Base-by-base conservation (phyloP, 2,329 filamentous ascomycete species). In the Cordyceps farinosa region DNA sequence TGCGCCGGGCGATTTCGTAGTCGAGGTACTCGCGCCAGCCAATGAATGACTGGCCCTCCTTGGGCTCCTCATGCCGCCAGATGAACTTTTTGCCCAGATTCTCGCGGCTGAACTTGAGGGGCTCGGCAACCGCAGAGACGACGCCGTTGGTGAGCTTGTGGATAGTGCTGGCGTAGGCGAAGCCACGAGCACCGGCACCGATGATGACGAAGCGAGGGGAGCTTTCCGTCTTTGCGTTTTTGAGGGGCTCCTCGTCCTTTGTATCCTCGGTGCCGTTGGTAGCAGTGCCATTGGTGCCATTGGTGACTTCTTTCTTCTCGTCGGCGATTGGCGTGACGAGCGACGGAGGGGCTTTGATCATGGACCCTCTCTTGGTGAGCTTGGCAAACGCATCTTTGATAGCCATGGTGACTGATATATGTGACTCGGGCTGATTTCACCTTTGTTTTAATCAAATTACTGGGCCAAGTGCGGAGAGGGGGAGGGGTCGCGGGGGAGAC, bases 61-160 rank as follows among this genome's bases (percentile, higher is more conserved):
- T 63, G 0, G 87, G 79, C 0, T 74, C 71, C 52, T 66, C 69
- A 1, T 76, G 70, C 4, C 84, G 83, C 90, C 90, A 94, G 70
- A 97, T 90, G 74, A 90, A 91, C 64, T 79, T 85, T 15, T 79
- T 77, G 13, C 90, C 91, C 57, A 97, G 87, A 0, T 83, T 80
- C 48, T 82, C 78, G 5, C 94, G 86, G 76, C 96, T 96, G 77
- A 88, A 95, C 15, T 82, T 74, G 67, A 91, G 80, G 0, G 93
- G 92, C 69, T 98, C 95, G 29, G 90, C 92, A 17, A 99, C 86
- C 32, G 90, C 90, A 29, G 84, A 85, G 65, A 98, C 85, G 38
- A 88, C 73, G 6, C 89, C 91, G 67, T 87, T 84, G 65, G 85
- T 88, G 22, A 85, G 85, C 17, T 81, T 79, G n/a, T 78, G 75